These are phyloP conservation scores for Boletus sp. DNA, from an alignment of 1,284 basidiomycete species.

Conservation along the genomic window DNA sequence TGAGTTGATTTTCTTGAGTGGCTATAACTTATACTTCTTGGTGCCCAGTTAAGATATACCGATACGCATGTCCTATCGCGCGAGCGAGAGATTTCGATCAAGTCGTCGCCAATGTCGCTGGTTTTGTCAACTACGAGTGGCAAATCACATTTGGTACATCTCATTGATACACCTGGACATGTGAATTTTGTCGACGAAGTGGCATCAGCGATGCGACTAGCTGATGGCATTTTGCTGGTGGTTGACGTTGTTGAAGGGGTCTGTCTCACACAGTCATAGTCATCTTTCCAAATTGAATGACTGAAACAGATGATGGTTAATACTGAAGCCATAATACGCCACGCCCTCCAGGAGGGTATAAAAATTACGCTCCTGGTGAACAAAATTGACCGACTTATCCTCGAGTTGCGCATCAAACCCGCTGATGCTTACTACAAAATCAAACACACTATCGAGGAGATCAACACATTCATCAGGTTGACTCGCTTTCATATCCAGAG, in stretches of 20 bases:
- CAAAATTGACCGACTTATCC: constrained; percentile 95
- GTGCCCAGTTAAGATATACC: constrained; percentile 77
- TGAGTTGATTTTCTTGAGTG: constrained; percentile 22
- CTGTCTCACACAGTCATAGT: constrained; percentile 29
- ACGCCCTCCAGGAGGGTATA: constrained; percentile 83
- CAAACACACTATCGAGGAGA: constrained; percentile 97
- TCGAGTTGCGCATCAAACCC: constrained; percentile 94
- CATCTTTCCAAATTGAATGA: constrained; percentile 11
- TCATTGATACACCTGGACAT: constrained; percentile 97
- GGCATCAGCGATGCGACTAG: constrained; percentile 80
- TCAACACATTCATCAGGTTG: constrained; percentile 92
- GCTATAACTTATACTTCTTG: constrained; percentile 18
- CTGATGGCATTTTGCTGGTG: constrained; percentile 92
- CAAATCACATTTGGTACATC: constrained; percentile 91
- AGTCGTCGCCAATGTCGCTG: constrained; percentile 95
- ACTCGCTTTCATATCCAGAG: constrained; percentile 18
- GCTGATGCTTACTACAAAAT: constrained; percentile 98
- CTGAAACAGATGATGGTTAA: constrained; percentile 78
- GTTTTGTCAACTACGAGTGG: constrained; percentile 83
- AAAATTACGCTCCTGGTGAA: constrained; percentile 95
- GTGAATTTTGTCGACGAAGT: constrained; percentile 98
- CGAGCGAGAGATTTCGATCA: constrained; percentile 89
- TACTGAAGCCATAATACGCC: constrained; percentile 81
- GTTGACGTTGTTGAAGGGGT: constrained; percentile 96
- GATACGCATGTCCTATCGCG: constrained; percentile 91